Percentiles rank a stretch among this genome's conserved stretches.
Evolutionary conservation across 768 basidiomycete species (phyloP).

Genomic region (Suillus placidus): DNA sequence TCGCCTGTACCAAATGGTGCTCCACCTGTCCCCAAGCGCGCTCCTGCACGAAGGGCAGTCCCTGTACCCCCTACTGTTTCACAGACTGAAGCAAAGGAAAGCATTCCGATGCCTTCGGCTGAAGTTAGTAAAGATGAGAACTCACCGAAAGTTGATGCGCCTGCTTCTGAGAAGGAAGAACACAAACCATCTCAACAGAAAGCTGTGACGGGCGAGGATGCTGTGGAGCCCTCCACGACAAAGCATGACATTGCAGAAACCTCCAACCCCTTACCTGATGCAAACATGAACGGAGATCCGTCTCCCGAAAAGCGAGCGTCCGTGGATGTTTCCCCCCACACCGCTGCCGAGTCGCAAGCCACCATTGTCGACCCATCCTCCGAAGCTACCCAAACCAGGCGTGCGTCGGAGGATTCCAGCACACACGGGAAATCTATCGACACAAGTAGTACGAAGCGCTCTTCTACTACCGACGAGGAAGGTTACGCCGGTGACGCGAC

Average conservation of each 20-base stretch:
- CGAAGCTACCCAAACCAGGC: neutral
- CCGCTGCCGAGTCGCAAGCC: neutral
- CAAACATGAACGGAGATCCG: neutral
- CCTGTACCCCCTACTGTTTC: slow-evolving; percentile 30
- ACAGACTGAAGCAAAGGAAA: neutral
- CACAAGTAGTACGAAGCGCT: slow-evolving; percentile 28
- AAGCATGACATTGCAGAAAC: neutral
- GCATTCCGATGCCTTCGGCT: slow-evolving; percentile 1
- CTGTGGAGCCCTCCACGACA: neutral
- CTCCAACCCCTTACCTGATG: neutral
- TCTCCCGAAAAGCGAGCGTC: neutral
- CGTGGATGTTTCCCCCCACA: neutral
- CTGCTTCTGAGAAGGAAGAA: slow-evolving; percentile 9
- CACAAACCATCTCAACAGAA: neutral
- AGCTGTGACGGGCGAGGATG: neutral
- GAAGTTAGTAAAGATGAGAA: neutral
- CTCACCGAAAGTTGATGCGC: neutral
- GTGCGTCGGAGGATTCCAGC: slow-evolving; percentile 11
- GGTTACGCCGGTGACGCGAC: slow-evolving; percentile 65
- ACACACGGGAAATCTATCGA: slow-evolving; percentile 20
- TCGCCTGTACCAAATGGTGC: slow-evolving; percentile 39
- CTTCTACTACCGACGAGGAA: slow-evolving; percentile 32
- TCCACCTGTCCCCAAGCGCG: slow-evolving; percentile 69
- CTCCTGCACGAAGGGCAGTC: slow-evolving; percentile 50
- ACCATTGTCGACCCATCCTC: neutral